Conservation (phyloP, 305 asterid species). For the Fraxinus greggii region DNA sequence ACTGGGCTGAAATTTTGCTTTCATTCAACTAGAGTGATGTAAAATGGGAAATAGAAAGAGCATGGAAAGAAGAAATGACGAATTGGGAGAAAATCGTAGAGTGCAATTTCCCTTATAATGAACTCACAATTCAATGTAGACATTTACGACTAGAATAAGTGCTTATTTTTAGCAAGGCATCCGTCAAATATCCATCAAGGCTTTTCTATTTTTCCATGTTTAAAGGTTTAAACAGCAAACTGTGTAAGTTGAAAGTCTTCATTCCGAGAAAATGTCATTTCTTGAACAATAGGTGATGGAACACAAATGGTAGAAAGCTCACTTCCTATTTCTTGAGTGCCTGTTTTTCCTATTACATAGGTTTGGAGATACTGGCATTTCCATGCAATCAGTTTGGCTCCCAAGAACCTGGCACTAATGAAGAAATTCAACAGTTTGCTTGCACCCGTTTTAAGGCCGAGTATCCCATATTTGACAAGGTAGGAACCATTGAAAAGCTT, state of each 20-base stretch:
- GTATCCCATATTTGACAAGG: conserved; percentile 53
- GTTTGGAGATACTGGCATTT: conserved; percentile 44
- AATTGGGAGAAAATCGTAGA: neutral
- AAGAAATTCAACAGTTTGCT: conserved; percentile 46
- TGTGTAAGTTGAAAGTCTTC: neutral
- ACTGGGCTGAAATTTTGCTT: neutral
- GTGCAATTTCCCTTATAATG: neutral
- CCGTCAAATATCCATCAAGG: neutral
- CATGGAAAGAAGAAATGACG: neutral
- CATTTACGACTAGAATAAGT: neutral
- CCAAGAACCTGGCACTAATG: conserved; percentile 46
- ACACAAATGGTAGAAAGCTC: neutral
- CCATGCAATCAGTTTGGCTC: conserved; percentile 54
- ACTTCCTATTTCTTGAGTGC: neutral
- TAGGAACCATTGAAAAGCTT: neutral
- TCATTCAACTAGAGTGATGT: neutral
- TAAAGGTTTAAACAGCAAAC: neutral
- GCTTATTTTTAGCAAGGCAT: neutral
- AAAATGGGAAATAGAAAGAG: neutral
- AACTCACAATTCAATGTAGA: neutral
- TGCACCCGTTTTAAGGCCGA: conserved; percentile 59
- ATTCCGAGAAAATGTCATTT: neutral
- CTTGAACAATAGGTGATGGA: neutral
- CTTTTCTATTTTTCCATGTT: neutral
- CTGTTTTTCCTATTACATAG: conserved; percentile 14